Evolutionary conservation across 192 early-diverging fungal species (phyloP).

Genomic region (Gamsiella multidivaricata): DNA sequence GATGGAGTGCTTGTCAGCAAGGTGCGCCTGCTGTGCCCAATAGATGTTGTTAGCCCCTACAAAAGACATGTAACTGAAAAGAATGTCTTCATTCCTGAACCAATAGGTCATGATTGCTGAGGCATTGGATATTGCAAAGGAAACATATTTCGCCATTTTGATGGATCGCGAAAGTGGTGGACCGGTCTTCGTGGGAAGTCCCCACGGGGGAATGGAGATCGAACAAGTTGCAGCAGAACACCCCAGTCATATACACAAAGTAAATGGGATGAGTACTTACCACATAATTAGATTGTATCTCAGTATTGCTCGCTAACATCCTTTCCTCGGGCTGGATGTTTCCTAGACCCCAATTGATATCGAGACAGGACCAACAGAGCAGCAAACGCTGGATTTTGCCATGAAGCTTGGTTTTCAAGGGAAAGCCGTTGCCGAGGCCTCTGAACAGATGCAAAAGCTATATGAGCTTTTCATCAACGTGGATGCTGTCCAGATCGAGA

Average conservation of each 20-base stretch:
- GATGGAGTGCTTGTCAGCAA: conserved; percentile 47
- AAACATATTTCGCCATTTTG: conserved; percentile 49
- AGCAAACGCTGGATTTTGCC: conserved; percentile 44
- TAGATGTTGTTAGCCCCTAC: no score
- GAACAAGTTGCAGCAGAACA: conserved; percentile 32
- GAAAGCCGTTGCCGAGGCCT: conserved; percentile 37
- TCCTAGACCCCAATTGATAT: conserved; percentile 37
- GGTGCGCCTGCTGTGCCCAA: no score
- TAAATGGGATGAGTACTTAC: no score
- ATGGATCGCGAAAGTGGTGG: conserved; percentile 50
- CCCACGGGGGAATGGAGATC: conserved; percentile 38
- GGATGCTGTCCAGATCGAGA: conserved; percentile 39
- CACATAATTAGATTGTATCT: no score
- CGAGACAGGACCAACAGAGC: conserved; percentile 44
- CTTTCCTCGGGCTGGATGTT: no score
- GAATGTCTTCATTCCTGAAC: no score
- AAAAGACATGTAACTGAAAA: background rate
- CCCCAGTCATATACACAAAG: conserved; percentile 38
- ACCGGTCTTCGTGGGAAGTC: conserved; percentile 43
- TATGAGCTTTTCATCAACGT: conserved; percentile 45
- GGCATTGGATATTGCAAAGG: conserved; percentile 41
- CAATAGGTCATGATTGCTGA: conserved; percentile 45
- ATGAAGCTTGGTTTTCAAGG: conserved; percentile 51
- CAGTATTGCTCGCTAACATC: no score
- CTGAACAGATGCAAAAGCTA: conserved; percentile 50